Conservation (phyloP, 768 basidiomycete genomes). For the Auricularia auricula-judae region DNA sequence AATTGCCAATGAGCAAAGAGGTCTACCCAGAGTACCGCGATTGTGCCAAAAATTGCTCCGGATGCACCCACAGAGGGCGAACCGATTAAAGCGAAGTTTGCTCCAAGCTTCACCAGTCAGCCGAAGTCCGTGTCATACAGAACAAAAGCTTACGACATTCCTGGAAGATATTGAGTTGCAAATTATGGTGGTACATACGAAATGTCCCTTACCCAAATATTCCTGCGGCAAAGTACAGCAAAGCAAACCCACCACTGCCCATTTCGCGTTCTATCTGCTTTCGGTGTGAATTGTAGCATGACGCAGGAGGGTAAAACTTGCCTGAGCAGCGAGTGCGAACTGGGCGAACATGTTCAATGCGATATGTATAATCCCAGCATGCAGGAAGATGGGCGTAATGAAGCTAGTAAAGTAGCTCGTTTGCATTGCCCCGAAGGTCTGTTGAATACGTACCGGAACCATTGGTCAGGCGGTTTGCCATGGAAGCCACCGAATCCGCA, state of each 20-base stretch:
- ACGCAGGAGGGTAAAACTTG: constrained; percentile 14
- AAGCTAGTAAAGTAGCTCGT: constrained; percentile 38
- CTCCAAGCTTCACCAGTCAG: neutral
- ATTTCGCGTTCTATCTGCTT: constrained; percentile 77
- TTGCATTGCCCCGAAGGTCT: neutral
- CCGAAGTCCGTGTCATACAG: neutral
- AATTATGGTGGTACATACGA: no score
- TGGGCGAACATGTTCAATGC: constrained; percentile 86
- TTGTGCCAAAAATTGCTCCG: constrained; percentile 84
- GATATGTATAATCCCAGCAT: constrained; percentile 93
- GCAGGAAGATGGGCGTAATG: constrained; percentile 81
- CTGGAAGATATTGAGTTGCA: neutral
- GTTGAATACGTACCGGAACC: constrained; percentile 35
- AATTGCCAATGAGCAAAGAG: constrained; percentile 88
- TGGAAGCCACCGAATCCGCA: constrained; percentile 81
- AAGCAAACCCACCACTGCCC: constrained; percentile 75
- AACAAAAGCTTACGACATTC: neutral
- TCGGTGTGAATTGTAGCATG: no score
- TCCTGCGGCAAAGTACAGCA: constrained; percentile 83
- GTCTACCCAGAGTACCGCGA: constrained; percentile 83
- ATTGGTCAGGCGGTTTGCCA: constrained; percentile 37
- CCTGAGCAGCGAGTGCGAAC: constrained; percentile 66
- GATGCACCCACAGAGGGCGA: constrained; percentile 84
- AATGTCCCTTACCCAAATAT: constrained; percentile 66
- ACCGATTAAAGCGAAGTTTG: constrained; percentile 44